A percentile compares a stretch with the other conserved stretches of the same genome.
phyloP scores from a whole-genome alignment of 192 early-diverging fungal species.

The Irineochytrium annulatum region DNA sequence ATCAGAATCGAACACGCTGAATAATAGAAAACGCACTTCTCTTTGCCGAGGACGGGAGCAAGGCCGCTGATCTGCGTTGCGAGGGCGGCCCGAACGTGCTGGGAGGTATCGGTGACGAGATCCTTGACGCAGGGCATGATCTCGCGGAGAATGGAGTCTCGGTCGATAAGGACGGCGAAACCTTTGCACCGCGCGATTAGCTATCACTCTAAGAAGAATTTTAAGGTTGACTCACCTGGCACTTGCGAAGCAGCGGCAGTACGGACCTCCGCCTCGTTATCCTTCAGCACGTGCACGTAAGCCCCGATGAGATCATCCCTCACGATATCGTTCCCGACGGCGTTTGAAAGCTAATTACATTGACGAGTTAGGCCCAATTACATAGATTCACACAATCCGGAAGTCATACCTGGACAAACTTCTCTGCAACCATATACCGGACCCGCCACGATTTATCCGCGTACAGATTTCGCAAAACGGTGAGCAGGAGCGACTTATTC shows the following conservation, averaged over 20 bases:
- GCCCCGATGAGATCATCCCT: constrained; percentile 82
- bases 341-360: constrained; percentile 62
- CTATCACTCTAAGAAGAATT: constrained; percentile 1
- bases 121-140: constrained; percentile 90
- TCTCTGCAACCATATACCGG: constrained; percentile 97
- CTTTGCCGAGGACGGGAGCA: constrained; percentile 92
- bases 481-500: constrained; percentile 66
- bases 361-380: background rate
- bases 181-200: constrained; percentile 34
- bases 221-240: constrained; percentile 50
- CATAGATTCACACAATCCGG: constrained; percentile 1
- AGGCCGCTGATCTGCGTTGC: constrained; percentile 95
- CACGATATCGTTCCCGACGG: constrained; percentile 73
- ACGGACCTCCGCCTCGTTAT: constrained; percentile 96
- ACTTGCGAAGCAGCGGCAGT: constrained; percentile 91
- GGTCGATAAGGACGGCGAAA: constrained; percentile 69
- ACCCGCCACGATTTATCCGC: constrained; percentile 97
- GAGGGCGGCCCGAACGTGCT: constrained; percentile 91
- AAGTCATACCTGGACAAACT: constrained; percentile 79
- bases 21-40: constrained; percentile 54
- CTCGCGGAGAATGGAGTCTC: constrained; percentile 70
- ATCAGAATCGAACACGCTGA: background rate
- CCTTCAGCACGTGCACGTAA: constrained; percentile 85
- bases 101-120: constrained; percentile 91
- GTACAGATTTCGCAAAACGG: constrained; percentile 71